Evolutionary conservation across 345 rosid genomes (phyloP).

Genomic region (Corchorus olitorius): DNA sequence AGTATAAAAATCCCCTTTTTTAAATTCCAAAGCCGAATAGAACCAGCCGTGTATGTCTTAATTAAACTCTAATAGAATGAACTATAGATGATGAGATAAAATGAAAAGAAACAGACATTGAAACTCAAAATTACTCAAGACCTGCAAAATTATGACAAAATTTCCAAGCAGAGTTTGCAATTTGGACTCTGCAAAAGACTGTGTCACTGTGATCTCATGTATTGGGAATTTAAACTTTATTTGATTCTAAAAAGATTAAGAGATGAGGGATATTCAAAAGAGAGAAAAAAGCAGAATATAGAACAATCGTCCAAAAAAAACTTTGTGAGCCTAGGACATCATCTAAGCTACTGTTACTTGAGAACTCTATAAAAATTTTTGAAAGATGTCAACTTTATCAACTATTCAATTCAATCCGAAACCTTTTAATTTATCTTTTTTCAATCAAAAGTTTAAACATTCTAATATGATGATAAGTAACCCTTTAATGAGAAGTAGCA

Average conservation of each 20-base stretch:
- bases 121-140: background rate
- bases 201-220: background rate
- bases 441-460: background rate
- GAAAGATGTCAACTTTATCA: background rate
- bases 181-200: background rate
- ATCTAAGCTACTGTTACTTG: background rate
- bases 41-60: no score
- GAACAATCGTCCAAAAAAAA: background rate
- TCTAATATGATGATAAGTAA: background rate
- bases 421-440: background rate
- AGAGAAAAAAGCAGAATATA: background rate
- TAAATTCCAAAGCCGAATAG: no score
- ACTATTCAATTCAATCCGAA: background rate
- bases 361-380: background rate
- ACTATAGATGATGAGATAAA: no score
- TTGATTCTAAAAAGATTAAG: background rate
- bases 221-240: background rate
- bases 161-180: background rate
- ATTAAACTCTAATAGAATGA: no score
- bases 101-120: no score
- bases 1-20: no score
- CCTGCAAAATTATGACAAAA: background rate
- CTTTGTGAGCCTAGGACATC: background rate
- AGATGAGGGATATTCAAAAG: background rate
- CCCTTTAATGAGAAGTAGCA: background rate